phyloP scores from a whole-genome alignment of 148 eudicot genomes.

The Polygonum maritimum region DNA sequence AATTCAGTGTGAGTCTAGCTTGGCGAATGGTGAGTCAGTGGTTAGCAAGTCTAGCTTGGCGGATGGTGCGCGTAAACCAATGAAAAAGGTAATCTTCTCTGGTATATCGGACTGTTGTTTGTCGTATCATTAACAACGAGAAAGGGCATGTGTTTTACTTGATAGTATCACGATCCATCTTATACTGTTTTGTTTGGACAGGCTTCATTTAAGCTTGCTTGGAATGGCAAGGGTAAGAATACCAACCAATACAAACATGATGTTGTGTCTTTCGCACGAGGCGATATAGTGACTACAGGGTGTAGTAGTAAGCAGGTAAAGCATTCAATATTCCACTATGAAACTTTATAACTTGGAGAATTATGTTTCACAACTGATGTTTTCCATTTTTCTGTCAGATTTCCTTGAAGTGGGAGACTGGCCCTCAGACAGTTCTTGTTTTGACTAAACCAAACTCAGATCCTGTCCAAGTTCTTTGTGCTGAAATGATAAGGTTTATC shows the following conservation, averaged over 20 bases:
- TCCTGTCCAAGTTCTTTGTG: conserved; percentile 63
- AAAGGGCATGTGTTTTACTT: not conserved
- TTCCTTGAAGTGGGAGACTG: conserved; percentile 87
- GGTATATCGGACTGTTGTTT: not conserved
- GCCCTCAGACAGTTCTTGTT: conserved; percentile 75
- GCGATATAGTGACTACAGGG: conserved; percentile 72
- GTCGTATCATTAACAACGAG: not conserved
- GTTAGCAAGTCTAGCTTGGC: conserved; percentile 22
- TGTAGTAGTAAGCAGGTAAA: conserved; percentile 93
- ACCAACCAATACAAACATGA: conserved; percentile 87
- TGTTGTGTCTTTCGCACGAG: conserved; percentile 86
- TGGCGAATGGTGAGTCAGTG: conserved; percentile 39
- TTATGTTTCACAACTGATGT: not conserved
- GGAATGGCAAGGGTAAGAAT: conserved; percentile 70
- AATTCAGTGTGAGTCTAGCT: conserved; percentile 6
- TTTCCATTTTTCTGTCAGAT: conserved; percentile 42
- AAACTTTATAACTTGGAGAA: not conserved
- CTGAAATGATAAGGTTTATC: conserved; percentile 76
- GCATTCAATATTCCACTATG: not conserved
- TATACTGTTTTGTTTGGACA: conserved; percentile 19
- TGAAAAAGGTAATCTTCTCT: conserved; percentile 51
- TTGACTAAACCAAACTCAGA: conserved; percentile 89
- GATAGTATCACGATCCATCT: not conserved
- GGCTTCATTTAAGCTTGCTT: conserved; percentile 90
- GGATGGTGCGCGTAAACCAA: conserved; percentile 32